A percentile compares a stretch with the other conserved stretches of the same genome.
These are phyloP conservation scores for Pythium dissimile DNA, from an alignment of 352 stramenopile genomes.

Conservation along the genomic window DNA sequence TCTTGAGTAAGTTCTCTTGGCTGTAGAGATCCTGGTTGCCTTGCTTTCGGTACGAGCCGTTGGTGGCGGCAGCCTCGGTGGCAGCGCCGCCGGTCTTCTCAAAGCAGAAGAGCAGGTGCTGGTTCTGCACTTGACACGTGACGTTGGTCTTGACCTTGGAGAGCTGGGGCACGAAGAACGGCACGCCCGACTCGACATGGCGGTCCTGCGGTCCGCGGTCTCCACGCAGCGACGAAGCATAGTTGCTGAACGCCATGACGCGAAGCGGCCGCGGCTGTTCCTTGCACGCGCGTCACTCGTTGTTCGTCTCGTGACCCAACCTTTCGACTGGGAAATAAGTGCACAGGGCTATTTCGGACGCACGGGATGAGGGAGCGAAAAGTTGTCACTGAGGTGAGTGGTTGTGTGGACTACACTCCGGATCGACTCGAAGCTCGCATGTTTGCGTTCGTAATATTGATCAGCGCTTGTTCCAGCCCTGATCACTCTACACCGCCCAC, in stretches of 20 bases:
- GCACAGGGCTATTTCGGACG: too few relatives aligned
- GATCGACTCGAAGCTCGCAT: too few relatives aligned
- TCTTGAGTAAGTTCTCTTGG: slow-evolving; percentile 57
- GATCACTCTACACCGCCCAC: too few relatives aligned
- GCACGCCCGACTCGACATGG: slow-evolving; percentile 16
- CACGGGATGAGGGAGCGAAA: too few relatives aligned
- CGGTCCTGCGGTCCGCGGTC: slow-evolving; percentile 20
- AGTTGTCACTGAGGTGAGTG: too few relatives aligned
- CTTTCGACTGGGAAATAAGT: too few relatives aligned
- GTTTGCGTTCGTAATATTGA: too few relatives aligned
- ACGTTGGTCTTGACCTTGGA: slow-evolving; percentile 44
- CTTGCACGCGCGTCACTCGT: too few relatives aligned
- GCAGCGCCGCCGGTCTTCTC: slow-evolving; percentile 13
- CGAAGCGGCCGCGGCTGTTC: too few relatives aligned
- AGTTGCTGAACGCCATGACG: slow-evolving; percentile 16
- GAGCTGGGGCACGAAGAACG: slow-evolving; percentile 39
- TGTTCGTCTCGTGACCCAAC: too few relatives aligned
- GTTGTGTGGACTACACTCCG: too few relatives aligned
- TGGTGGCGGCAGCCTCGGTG: not conserved
- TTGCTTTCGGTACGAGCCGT: slow-evolving; percentile 63
- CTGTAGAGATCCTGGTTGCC: slow-evolving; percentile 67
- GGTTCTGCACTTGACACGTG: slow-evolving; percentile 32
- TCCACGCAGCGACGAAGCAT: slow-evolving; percentile 22
- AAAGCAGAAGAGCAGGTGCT: slow-evolving; percentile 39
- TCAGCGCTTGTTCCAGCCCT: too few relatives aligned